Base-by-base conservation (phyloP, 2,329 filamentous ascomycete species). In the Dothidotthia symphoricarpi region DNA sequence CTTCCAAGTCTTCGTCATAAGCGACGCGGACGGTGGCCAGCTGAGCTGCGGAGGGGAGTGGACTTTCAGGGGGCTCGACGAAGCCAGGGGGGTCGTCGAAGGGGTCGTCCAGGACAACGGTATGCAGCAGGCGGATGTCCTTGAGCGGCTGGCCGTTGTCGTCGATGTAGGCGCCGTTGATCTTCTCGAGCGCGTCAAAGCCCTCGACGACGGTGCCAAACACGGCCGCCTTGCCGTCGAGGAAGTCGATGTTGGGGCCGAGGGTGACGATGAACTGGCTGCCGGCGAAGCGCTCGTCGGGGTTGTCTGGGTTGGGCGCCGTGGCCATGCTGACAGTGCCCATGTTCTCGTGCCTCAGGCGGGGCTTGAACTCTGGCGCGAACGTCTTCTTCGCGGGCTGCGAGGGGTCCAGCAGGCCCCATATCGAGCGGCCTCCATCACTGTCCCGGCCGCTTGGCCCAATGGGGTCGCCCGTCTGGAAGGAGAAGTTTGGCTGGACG, bases 311-410 rank as follows among this genome's bases (percentile, higher is more conserved):
- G 8, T 84, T 81, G 1, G 86, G 84, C 13, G 82, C 87, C 0
- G 91, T 96, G n/a, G 91, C 93, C 88, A 97, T 95, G 71, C 90
- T 96, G 45, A 98, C 90, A 11, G 88, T 96, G 37, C 91, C 91
- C 52, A 86, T 82, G 66, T 95, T 88, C 27, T 79, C 71, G 67
- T 98, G 93, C 67, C 93, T 95, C 54, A 95, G 72, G 63, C 91
- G 95, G 5, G 85, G 84, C 53, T 89, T 82, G 56, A 96, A 84
- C 48, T 90, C 80, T n/a, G 89, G 86, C 8, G 81, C 75, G 61
- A 96, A 97, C 3, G 85, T 86, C 57, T 85, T 83, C 57, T 85
- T 82, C 13, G 82, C 74, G 11, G 83, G 74, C 28, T 61, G 42
- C 3, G 50, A 77, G 28, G 69, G 83, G 16, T 86, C 81, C 16